These are phyloP conservation scores for Aphanomyces astaci DNA, from an alignment of 352 stramenopile genomes.

Conservation along the genomic window DNA sequence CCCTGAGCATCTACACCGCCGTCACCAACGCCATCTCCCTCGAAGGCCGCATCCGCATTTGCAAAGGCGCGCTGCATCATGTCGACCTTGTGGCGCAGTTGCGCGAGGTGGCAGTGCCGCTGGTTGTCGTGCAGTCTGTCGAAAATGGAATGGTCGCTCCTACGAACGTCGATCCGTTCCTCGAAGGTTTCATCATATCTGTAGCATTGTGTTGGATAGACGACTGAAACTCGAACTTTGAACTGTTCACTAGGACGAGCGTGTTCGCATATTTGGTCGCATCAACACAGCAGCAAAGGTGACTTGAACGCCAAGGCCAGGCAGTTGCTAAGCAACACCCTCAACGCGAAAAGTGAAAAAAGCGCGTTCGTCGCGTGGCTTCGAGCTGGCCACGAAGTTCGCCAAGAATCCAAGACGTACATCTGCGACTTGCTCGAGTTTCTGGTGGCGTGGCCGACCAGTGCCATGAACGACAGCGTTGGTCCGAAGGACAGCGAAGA, in stretches of 20 bases:
- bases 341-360: conserved; percentile 34
- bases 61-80: conserved; percentile 68
- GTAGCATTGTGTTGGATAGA: conserved; percentile 20
- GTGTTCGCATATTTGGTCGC: conserved; percentile 54
- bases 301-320: conserved; percentile 46
- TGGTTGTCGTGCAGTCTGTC: conserved; percentile 84
- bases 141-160: conserved; percentile 84
- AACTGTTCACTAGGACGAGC: not conserved
- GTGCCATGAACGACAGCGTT: not conserved
- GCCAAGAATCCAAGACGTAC: conserved; percentile 81
- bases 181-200: conserved; percentile 58
- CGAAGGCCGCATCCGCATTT: conserved; percentile 77
- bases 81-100: conserved; percentile 54
- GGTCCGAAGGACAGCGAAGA: too few relatives aligned
- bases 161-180: conserved; percentile 85
- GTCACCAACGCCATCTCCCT: conserved; percentile 88
- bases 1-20: conserved; percentile 89
- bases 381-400: conserved; percentile 77
- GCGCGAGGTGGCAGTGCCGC: conserved; percentile 46
- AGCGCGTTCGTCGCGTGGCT: conserved; percentile 86
- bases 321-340: conserved; percentile 41
- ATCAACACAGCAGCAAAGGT: conserved; percentile 48
- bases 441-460: conserved; percentile 37
- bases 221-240: too few relatives aligned
- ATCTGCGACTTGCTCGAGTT: conserved; percentile 75